These are phyloP conservation scores for Curvularia lunata DNA, from an alignment of 2,329 filamentous ascomycete genomes.

Conservation along the genomic window DNA sequence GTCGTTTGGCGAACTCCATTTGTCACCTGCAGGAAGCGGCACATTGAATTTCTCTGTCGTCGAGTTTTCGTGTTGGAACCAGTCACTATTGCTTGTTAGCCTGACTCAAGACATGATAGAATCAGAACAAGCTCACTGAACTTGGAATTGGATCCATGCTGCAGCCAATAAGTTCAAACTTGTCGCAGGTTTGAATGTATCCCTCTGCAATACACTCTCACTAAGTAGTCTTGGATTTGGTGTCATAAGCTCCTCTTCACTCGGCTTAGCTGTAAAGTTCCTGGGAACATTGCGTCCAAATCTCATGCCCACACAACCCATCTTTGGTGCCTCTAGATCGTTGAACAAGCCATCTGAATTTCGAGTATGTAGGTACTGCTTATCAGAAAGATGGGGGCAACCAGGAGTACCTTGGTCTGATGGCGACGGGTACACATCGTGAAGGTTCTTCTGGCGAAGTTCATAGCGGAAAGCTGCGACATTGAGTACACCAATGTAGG, in stretches of 20 bases:
- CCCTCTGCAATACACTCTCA: slow-evolving; percentile 51
- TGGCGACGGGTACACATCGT: slow-evolving; percentile 52
- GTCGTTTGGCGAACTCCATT: not conserved
- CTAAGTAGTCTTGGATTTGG: slow-evolving; percentile 55
- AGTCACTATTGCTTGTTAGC: too few relatives aligned
- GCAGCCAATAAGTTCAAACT: slow-evolving; percentile 56
- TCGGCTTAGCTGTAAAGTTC: slow-evolving; percentile 47
- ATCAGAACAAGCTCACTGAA: too few relatives aligned
- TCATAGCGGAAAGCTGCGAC: slow-evolving; percentile 52
- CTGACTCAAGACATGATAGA: too few relatives aligned
- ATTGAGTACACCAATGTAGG: slow-evolving; percentile 52
- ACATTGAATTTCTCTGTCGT: not conserved
- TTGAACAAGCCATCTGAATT: slow-evolving; percentile 57
- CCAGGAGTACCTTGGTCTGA: slow-evolving; percentile 47
- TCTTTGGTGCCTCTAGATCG: slow-evolving; percentile 49
- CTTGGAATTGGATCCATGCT: slow-evolving; percentile 57
- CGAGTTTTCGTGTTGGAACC: slow-evolving; percentile 31
- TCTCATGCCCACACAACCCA: slow-evolving; percentile 56
- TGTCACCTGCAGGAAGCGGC: not conserved
- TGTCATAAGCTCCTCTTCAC: slow-evolving; percentile 51
- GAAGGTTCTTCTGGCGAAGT: slow-evolving; percentile 53
- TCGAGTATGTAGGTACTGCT: slow-evolving; percentile 46
- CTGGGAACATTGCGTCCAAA: slow-evolving; percentile 56
- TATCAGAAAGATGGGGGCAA: slow-evolving; percentile 37
- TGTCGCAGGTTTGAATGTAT: slow-evolving; percentile 55